Evolutionary conservation across 2,329 filamentous ascomycete genomes (phyloP).

Genomic region (Teratosphaeria pseudoeucalypti): DNA sequence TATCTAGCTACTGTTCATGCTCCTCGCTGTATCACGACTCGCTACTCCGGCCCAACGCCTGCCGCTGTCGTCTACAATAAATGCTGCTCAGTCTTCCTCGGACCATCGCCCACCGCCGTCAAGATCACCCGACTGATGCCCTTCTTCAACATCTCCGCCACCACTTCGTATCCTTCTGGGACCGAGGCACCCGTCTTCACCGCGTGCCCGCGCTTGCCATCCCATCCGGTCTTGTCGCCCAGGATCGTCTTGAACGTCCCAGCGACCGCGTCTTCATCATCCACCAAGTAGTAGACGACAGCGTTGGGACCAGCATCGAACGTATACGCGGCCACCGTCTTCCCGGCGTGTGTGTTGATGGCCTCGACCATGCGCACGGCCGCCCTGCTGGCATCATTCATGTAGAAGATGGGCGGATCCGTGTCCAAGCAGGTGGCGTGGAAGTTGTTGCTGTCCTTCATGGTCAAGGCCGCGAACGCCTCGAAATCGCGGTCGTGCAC

Average conservation of each 20-base stretch:
- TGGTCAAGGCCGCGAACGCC: conserved; percentile 79
- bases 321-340: conserved; percentile 81
- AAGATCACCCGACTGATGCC: conserved; percentile 84
- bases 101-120: conserved; percentile 85
- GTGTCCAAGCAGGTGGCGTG: conserved; percentile 92
- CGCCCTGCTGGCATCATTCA: conserved; percentile 85
- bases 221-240: conserved; percentile 60
- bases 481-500: conserved; percentile 71
- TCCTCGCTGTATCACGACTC: background rate
- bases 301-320: conserved; percentile 97
- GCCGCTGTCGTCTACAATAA: conserved; percentile 6
- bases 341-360: conserved; percentile 72
- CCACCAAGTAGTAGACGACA: conserved; percentile 86
- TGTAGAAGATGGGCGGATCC: conserved; percentile 94
- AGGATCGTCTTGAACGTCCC: conserved; percentile 66
- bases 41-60: background rate
- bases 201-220: conserved; percentile 42
- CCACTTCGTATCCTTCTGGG: conserved; percentile 51
- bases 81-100: conserved; percentile 62
- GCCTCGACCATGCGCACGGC: conserved; percentile 81
- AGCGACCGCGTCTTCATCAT: conserved; percentile 62
- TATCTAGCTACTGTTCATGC: background rate
- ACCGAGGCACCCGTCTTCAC: conserved; percentile 44
- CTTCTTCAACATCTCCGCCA: conserved; percentile 50
- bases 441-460: conserved; percentile 96